Conservation (phyloP, 2,329 filamentous ascomycete genomes). For the Ophiostoma tasmaniense region DNA sequence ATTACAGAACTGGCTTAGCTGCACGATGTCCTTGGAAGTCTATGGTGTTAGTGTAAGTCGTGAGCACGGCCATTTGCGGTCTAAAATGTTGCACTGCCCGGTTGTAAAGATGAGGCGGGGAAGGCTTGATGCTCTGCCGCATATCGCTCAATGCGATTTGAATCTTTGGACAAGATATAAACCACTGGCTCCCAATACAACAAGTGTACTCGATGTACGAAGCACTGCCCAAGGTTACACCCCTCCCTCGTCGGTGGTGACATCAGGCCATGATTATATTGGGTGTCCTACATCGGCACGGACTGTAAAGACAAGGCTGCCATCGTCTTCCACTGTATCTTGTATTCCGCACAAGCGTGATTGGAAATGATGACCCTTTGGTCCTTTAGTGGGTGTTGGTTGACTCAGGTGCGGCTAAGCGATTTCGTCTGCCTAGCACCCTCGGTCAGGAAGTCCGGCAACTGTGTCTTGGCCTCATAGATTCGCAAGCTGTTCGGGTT, state of each 20-base stretch:
- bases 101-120: constrained; percentile 11
- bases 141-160: background rate
- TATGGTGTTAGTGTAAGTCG: background rate
- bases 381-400: no score
- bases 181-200: background rate
- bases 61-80: constrained; percentile 13
- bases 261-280: background rate
- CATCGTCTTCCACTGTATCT: background rate
- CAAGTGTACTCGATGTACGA: background rate
- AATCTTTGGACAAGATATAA: background rate
- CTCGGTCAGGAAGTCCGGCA: background rate
- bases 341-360: background rate
- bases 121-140: background rate
- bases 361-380: background rate
- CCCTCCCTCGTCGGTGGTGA: background rate
- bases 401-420: background rate
- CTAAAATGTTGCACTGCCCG: constrained; percentile 13
- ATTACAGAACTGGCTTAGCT: background rate
- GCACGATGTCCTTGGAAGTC: background rate
- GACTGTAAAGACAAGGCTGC: background rate
- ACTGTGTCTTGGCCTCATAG: background rate
- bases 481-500: background rate
- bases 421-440: background rate
- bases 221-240: background rate
- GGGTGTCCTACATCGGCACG: background rate